A percentile compares a stretch with the other conserved stretches of the same genome.
Evolutionary conservation across 768 basidiomycete genomes (phyloP).

Genomic region (Pleurotus citrinopileatus): DNA sequence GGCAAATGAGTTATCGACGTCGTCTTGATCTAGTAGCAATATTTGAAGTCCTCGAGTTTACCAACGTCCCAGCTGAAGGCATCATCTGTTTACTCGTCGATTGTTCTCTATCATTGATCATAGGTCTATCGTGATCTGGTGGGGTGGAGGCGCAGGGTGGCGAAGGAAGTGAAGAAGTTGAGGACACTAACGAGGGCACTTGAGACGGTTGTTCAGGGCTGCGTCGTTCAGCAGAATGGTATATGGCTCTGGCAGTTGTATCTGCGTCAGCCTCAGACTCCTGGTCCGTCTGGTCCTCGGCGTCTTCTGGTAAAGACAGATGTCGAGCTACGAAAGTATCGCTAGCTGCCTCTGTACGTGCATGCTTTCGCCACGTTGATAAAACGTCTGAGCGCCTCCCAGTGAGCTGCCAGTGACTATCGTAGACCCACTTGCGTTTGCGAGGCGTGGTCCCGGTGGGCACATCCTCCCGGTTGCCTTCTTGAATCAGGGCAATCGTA

Average conservation of each 20-base stretch:
- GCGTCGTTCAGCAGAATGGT: constrained; percentile 11
- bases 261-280: constrained; percentile 10
- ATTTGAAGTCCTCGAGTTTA: constrained; percentile 41
- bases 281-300: constrained; percentile 25
- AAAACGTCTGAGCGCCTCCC: constrained; percentile 60
- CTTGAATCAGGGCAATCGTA: constrained; percentile 47
- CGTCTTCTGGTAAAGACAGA: constrained; percentile 28
- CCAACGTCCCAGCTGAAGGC: constrained; percentile 30
- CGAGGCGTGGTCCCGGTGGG: constrained; percentile 75
- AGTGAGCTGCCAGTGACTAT: constrained; percentile 72
- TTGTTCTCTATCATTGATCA: background rate
- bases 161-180: constrained; percentile 24
- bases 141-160: constrained; percentile 16
- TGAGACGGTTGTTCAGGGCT: constrained; percentile 16
- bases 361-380: constrained; percentile 42
- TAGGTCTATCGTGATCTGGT: constrained; percentile 14
- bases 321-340: constrained; percentile 37
- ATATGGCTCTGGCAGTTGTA: constrained; percentile 1
- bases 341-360: constrained; percentile 20
- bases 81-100: constrained; percentile 9
- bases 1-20: constrained; percentile 25
- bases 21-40: constrained; percentile 33
- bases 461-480: constrained; percentile 60
- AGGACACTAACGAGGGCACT: constrained; percentile 38
- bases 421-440: constrained; percentile 70